Conservation (phyloP, 2,329 filamentous ascomycete species). For the Pezicula carpinea region DNA sequence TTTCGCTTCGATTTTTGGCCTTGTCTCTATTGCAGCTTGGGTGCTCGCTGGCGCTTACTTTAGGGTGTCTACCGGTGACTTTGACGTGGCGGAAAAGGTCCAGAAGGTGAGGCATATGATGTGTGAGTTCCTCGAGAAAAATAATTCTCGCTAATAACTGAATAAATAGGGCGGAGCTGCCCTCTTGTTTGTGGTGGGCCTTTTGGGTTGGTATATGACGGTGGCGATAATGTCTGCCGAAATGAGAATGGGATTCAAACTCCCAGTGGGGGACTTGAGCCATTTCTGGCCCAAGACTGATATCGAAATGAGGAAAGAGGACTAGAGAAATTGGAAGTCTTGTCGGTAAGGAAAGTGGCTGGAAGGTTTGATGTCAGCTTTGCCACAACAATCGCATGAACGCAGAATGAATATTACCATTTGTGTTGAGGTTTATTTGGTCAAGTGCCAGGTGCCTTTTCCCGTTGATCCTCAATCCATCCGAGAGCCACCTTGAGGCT, state of each 20-base stretch:
- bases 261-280: slow-evolving; percentile 47
- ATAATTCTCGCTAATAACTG: not conserved
- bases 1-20: slow-evolving; percentile 44
- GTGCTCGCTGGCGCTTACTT: slow-evolving; percentile 44
- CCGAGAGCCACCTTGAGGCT: slow-evolving; percentile 19
- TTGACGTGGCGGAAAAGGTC: slow-evolving; percentile 34
- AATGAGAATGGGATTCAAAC: slow-evolving; percentile 43
- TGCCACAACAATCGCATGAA: too few species aligned
- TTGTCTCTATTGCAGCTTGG: slow-evolving; percentile 41
- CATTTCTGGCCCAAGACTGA: slow-evolving; percentile 41
- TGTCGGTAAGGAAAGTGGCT: too few species aligned
- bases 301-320: slow-evolving; percentile 22
- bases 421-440: too few species aligned
- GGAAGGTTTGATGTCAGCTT: too few species aligned
- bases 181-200: slow-evolving; percentile 39
- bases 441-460: too few species aligned
- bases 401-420: too few species aligned
- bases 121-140: not conserved
- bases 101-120: slow-evolving; percentile 37
- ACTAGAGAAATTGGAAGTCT: slow-evolving; percentile 2
- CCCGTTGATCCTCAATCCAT: slow-evolving; percentile 11
- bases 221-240: slow-evolving; percentile 49
- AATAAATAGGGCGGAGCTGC: slow-evolving; percentile 31
- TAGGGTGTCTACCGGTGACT: slow-evolving; percentile 39
- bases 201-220: slow-evolving; percentile 48